phyloP scores from a whole-genome alignment of 192 early-diverging fungal species.

The Entomortierella lignicola region DNA sequence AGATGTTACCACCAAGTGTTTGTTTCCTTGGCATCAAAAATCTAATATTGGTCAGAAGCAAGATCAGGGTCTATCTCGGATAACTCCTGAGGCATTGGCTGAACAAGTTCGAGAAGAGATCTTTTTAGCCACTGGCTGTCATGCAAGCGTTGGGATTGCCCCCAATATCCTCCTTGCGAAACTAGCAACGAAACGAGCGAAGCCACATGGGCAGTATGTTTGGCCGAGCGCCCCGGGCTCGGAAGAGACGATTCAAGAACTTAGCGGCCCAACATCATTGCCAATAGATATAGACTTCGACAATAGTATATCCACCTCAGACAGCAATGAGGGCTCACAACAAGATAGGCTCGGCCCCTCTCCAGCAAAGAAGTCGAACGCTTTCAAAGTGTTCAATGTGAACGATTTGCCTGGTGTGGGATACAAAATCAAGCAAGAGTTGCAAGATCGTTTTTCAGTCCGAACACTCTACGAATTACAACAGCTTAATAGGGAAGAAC shows the following conservation, averaged over 20 bases:
- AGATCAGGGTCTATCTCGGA: background rate
- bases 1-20: slow-evolving; percentile 68
- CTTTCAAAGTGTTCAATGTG: slow-evolving; percentile 41
- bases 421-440: slow-evolving; percentile 40
- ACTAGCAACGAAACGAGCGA: slow-evolving; percentile 30
- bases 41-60: background rate
- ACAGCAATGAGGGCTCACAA: background rate
- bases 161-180: slow-evolving; percentile 79
- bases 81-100: slow-evolving; percentile 60
- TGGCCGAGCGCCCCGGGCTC: slow-evolving; percentile 37
- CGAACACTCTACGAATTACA: slow-evolving; percentile 60
- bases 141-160: slow-evolving; percentile 82
- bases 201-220: slow-evolving; percentile 47
- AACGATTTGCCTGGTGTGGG: slow-evolving; percentile 62
- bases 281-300: background rate
- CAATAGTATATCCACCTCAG: background rate
- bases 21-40: slow-evolving; percentile 32
- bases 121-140: slow-evolving; percentile 64
- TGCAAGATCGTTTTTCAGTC: slow-evolving; percentile 51
- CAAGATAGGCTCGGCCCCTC: background rate
- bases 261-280: background rate
- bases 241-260: slow-evolving; percentile 65
- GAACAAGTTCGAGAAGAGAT: slow-evolving; percentile 65
- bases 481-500: slow-evolving; percentile 34
- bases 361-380: slow-evolving; percentile 10